A percentile compares a stretch with the other conserved stretches of the same genome.
These are phyloP conservation scores for Shiraia bambusicola DNA, from an alignment of 2,329 filamentous ascomycete genomes.

Conservation along the genomic window DNA sequence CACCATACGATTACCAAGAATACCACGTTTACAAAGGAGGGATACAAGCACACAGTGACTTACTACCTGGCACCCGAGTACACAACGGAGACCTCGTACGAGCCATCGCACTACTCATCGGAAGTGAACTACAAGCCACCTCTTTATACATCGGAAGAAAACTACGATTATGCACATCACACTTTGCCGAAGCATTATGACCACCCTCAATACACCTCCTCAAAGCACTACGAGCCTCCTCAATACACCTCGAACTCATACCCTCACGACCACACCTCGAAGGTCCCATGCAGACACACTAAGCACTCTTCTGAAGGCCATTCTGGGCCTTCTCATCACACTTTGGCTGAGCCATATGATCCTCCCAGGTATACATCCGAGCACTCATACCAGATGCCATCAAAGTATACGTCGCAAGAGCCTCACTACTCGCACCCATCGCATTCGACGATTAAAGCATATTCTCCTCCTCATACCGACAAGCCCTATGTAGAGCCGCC, in stretches of 20 bases:
- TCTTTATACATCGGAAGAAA: background rate
- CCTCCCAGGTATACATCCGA: conserved; percentile 1
- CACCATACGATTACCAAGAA: no score
- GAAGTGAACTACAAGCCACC: background rate
- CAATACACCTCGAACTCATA: background rate
- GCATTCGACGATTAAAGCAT: background rate
- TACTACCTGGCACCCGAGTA: background rate
- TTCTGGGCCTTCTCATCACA: background rate
- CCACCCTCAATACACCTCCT: no score
- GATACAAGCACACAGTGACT: background rate
- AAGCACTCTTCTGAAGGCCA: background rate
- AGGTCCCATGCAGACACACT: background rate
- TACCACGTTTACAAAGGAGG: no score
- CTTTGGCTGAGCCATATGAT: background rate
- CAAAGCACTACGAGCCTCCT: background rate
- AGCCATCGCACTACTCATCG: background rate
- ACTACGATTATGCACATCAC: background rate
- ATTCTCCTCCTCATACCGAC: background rate
- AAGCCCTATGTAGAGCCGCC: conserved; percentile 1
- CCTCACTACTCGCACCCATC: no score
- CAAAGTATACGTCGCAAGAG: background rate
- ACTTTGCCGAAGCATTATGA: no score
- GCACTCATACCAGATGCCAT: background rate
- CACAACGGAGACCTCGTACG: background rate
- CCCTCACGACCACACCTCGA: background rate